Percentiles rank a stretch among this genome's conserved stretches.
These are phyloP conservation scores for Lachancea lanzarotensis DNA, from an alignment of 805 yeast genomes.

Conservation along the genomic window DNA sequence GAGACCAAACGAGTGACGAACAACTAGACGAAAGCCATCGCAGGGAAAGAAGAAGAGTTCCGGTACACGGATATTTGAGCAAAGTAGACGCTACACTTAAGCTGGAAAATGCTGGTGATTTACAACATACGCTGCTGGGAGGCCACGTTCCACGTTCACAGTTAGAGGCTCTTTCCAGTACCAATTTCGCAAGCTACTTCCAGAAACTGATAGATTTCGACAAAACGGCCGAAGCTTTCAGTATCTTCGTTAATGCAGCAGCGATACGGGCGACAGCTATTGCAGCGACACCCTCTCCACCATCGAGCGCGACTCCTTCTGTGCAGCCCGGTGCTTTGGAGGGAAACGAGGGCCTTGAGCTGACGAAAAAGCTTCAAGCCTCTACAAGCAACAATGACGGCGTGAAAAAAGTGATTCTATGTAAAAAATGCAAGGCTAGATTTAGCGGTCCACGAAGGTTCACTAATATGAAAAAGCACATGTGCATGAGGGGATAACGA, in stretches of 20 bases:
- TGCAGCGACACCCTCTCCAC: conserved; percentile 1
- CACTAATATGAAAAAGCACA: conserved; percentile 9
- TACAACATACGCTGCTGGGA: conserved; percentile 29
- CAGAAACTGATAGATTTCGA: conserved; percentile 26
- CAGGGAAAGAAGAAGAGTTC: conserved; percentile 11
- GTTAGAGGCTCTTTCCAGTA: conserved; percentile 28
- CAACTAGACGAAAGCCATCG: conserved; percentile 5
- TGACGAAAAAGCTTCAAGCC: not conserved
- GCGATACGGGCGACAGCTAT: not conserved
- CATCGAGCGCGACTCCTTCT: not conserved
- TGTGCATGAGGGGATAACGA: conserved; percentile 8
- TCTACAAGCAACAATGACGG: conserved; percentile 2
- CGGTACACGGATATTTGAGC: conserved; percentile 30
- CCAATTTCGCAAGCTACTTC: conserved; percentile 31
- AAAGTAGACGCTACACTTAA: conserved; percentile 16
- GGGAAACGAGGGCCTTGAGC: not conserved
- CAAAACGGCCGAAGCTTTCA: conserved; percentile 24
- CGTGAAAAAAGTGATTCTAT: conserved; percentile 23
- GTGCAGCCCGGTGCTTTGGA: not conserved
- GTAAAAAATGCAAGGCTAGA: conserved; percentile 22
- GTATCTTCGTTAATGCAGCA: conserved; percentile 11
- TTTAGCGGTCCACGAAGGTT: conserved; percentile 20
- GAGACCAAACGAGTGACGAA: conserved; percentile 12
- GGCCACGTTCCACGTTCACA: conserved; percentile 30
- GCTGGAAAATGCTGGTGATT: conserved; percentile 19